Percentiles rank a stretch among this genome's conserved stretches.
Evolutionary conservation across 2,329 filamentous ascomycete species (phyloP).

Genomic region (Aspergillus sp.): DNA sequence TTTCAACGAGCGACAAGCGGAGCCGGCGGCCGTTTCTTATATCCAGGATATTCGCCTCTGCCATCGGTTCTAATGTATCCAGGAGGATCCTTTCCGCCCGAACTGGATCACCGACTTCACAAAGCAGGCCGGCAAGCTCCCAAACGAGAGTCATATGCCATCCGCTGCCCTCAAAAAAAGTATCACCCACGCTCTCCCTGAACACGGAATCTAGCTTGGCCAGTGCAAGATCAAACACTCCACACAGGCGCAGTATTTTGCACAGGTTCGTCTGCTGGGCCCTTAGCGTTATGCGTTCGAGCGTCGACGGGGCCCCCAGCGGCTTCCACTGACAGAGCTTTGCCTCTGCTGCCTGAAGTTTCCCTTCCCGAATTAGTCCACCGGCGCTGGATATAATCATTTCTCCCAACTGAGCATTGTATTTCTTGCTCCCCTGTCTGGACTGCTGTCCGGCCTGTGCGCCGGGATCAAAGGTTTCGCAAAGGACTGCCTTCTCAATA

Average conservation of each 20-base stretch:
- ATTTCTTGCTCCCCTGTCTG: conserved; percentile 1
- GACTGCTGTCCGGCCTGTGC: not conserved
- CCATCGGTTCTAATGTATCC: not conserved
- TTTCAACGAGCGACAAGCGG: not conserved
- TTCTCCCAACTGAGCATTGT: conserved; percentile 14
- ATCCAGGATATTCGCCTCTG: not conserved
- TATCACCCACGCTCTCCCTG: not conserved
- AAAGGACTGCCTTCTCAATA: not conserved
- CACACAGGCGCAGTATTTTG: not conserved
- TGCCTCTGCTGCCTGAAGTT: conserved; percentile 12
- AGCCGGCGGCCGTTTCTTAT: conserved; percentile 1
- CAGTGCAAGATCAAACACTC: not conserved
- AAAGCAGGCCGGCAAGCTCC: conserved; percentile 5
- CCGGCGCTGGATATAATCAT: conserved; percentile 14
- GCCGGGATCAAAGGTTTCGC: not conserved
- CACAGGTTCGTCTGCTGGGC: not conserved
- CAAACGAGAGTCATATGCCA: conserved; percentile 14
- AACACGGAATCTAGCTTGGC: not conserved
- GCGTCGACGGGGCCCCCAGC: not conserved
- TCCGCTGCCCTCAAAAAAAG: conserved; percentile 7
- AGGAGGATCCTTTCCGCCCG: conserved; percentile 1
- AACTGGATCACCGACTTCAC: not conserved
- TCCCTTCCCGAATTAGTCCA: conserved; percentile 13
- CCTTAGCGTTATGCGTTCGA: not conserved
- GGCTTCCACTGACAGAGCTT: conserved; percentile 11